Percentiles rank a stretch among this genome's conserved stretches.
phyloP scores from a whole-genome alignment of 768 basidiomycete species.

The Coprinopsis strossmayeri region DNA sequence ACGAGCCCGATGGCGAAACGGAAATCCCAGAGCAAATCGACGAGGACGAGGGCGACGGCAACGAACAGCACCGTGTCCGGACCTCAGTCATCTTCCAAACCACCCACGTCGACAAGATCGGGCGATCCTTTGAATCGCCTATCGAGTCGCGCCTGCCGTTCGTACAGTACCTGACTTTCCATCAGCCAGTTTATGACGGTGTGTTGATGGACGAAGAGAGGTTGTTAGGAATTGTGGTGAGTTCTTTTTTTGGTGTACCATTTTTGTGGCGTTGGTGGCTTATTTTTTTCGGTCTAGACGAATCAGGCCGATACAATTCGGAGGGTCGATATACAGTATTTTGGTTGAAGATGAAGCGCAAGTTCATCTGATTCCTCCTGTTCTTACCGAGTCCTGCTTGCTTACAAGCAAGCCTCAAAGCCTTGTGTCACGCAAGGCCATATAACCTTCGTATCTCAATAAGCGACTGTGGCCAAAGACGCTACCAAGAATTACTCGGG shows the following conservation, averaged over 20 bases:
- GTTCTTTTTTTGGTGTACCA: constrained; percentile 9
- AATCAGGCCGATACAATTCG: constrained; percentile 10
- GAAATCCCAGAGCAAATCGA: background rate
- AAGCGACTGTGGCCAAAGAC: too few species aligned
- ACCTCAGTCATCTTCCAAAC: background rate
- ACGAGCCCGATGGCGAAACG: background rate
- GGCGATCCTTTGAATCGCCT: constrained; percentile 9
- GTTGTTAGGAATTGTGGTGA: constrained; percentile 28
- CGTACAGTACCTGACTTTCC: constrained; percentile 13
- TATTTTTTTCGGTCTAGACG: too few species aligned
- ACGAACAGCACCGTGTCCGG: background rate
- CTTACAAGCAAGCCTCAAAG: too few species aligned
- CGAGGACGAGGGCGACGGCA: background rate
- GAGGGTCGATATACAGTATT: constrained; percentile 15
- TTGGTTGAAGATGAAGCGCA: too few species aligned
- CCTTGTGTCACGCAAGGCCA: too few species aligned
- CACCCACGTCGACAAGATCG: constrained; percentile 7
- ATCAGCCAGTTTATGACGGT: constrained; percentile 20
- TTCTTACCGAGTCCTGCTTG: too few species aligned
- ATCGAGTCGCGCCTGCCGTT: constrained; percentile 20
- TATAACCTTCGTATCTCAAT: too few species aligned
- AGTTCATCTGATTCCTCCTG: too few species aligned
- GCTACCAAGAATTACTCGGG: too few species aligned
- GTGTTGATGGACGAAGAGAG: constrained; percentile 37
- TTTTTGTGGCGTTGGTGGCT: background rate